Evolutionary conservation across 805 yeast species (phyloP).

Genomic region (Pichia insulana): DNA sequence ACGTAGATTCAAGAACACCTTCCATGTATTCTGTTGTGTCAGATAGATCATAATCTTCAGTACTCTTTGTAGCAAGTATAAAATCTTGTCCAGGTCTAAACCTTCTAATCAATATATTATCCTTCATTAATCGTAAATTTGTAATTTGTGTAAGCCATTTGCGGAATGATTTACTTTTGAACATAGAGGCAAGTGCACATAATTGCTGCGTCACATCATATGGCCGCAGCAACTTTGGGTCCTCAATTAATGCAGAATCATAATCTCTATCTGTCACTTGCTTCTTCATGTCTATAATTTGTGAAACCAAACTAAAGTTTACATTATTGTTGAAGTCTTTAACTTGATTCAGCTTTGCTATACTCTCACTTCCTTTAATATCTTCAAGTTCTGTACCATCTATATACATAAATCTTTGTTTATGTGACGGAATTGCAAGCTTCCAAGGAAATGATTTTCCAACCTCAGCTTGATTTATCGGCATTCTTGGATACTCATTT

Average conservation of each 20-base stretch:
- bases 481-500: constrained; percentile 43
- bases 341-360: constrained; percentile 23
- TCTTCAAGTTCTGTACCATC: constrained; percentile 47
- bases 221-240: constrained; percentile 14
- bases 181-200: constrained; percentile 45
- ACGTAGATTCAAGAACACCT: constrained; percentile 66
- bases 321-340: constrained; percentile 39
- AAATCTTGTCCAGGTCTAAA: constrained; percentile 95
- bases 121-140: constrained; percentile 49
- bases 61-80: constrained; percentile 65
- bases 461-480: constrained; percentile 47
- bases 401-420: constrained; percentile 76
- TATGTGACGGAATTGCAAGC: constrained; percentile 88
- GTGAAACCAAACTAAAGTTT: constrained; percentile 35
- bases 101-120: constrained; percentile 67
- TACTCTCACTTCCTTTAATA: constrained; percentile 26
- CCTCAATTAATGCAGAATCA: constrained; percentile 3
- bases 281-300: constrained; percentile 12
- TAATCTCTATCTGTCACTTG: constrained; percentile 9
- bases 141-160: constrained; percentile 65
- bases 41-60: constrained; percentile 14
- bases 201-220: constrained; percentile 29
- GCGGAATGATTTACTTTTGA: constrained; percentile 53
- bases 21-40: constrained; percentile 23
- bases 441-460: constrained; percentile 61